These are phyloP conservation scores for Kwoniella sp. DNA, from an alignment of 768 basidiomycete species.

Conservation along the genomic window DNA sequence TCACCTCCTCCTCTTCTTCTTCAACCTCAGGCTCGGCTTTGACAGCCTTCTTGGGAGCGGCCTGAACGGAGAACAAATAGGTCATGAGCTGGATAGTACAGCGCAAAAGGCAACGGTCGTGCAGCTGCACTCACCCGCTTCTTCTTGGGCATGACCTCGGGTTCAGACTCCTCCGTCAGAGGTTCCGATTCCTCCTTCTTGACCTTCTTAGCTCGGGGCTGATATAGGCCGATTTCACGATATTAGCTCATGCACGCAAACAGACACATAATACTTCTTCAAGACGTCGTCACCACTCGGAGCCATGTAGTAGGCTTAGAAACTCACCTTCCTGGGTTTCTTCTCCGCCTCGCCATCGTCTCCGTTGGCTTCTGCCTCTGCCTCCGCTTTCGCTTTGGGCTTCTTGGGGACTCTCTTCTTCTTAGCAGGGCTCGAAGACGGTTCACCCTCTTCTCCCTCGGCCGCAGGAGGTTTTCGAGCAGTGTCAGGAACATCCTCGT, in stretches of 20 bases:
- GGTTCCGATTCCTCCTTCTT: constrained; percentile 16
- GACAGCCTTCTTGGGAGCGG: constrained; percentile 16
- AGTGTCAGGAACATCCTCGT: constrained; percentile 68
- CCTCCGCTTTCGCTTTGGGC: constrained; percentile 11
- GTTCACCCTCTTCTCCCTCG: constrained; percentile 33
- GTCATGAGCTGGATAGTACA: neutral
- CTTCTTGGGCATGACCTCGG: constrained; percentile 63
- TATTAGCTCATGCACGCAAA: neutral
- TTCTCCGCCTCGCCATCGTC: constrained; percentile 16
- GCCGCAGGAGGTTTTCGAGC: constrained; percentile 42
- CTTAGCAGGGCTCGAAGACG: constrained; percentile 52
- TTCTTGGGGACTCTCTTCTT: constrained; percentile 40
- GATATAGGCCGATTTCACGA: neutral
- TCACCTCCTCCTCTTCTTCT: constrained; percentile 31
- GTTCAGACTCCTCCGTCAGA: constrained; percentile 48
- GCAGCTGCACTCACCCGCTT: constrained; percentile 56
- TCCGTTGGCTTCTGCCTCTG: constrained; percentile 21
- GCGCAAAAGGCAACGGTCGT: too few relatives aligned
- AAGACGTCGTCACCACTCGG: constrained; percentile 27
- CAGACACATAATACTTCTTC: constrained; percentile 9
- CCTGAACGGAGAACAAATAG: neutral
- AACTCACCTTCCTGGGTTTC: constrained; percentile 35
- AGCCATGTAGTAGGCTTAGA: too few relatives aligned
- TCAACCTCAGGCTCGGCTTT: constrained; percentile 56
- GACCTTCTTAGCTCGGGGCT: constrained; percentile 18